Percentiles rank a stretch among this genome's conserved stretches.
These are phyloP conservation scores for Pseudonitzschia multiseries DNA, from an alignment of 108 stramenopile genomes.

Conservation along the genomic window DNA sequence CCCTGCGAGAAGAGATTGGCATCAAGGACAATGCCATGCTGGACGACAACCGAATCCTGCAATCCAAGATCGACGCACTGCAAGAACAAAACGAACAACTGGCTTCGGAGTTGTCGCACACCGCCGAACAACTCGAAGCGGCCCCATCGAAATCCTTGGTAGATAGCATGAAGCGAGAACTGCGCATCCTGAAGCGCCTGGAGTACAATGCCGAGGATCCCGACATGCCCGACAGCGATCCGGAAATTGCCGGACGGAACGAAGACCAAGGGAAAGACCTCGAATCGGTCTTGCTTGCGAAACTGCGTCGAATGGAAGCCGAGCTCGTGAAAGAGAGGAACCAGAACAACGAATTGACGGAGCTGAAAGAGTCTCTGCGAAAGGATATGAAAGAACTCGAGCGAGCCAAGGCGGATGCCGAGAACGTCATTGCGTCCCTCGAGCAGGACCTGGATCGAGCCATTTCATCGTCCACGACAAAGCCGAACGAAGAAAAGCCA, in stretches of 20 bases:
- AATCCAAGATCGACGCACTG: slow-evolving; percentile 52
- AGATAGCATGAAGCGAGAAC: slow-evolving; percentile 82
- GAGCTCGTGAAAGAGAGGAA: slow-evolving; percentile 84
- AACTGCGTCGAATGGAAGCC: slow-evolving; percentile 73
- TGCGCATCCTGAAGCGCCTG: slow-evolving; percentile 80
- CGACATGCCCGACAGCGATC: slow-evolving; percentile 64
- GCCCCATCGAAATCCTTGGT: slow-evolving; percentile 70
- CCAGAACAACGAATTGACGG: slow-evolving; percentile 42
- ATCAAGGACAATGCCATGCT: slow-evolving; percentile 57
- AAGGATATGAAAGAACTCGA: slow-evolving; percentile 43
- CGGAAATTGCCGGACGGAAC: slow-evolving; percentile 60
- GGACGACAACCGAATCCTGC: slow-evolving; percentile 42
- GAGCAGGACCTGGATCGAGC: slow-evolving; percentile 80
- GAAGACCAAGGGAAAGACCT: slow-evolving; percentile 56
- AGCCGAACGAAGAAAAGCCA: slow-evolving; percentile 17
- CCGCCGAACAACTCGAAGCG: slow-evolving; percentile 58
- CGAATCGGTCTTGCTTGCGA: slow-evolving; percentile 81
- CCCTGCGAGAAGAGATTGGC: slow-evolving; percentile 71
- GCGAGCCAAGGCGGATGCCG: slow-evolving; percentile 61
- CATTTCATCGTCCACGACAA: slow-evolving; percentile 48
- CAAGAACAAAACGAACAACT: slow-evolving; percentile 54
- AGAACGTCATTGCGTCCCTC: slow-evolving; percentile 63
- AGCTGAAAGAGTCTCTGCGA: slow-evolving; percentile 46
- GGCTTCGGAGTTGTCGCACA: slow-evolving; percentile 41
- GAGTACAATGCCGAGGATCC: slow-evolving; percentile 85